Conservation (phyloP, 1,284 basidiomycete genomes). For the Bjerkandera adusta region DNA sequence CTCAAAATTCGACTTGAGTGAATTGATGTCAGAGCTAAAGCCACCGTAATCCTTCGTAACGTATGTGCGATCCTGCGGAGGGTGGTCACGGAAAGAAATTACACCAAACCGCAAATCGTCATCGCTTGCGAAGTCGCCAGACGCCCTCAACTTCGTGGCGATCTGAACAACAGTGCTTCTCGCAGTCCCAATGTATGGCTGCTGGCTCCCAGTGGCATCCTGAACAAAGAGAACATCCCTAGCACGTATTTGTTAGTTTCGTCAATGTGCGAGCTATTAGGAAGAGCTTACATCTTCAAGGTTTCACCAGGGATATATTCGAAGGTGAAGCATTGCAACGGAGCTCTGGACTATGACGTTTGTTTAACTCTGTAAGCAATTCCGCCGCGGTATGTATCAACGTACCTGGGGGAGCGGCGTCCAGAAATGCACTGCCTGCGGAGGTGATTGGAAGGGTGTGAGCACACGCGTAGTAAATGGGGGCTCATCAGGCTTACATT, state of each 20-base stretch:
- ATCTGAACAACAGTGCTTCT: constrained; percentile 30
- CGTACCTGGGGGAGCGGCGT: too few species aligned
- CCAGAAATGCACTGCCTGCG: too few species aligned
- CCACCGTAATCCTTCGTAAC: constrained; percentile 46
- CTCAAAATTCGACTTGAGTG: constrained; percentile 43
- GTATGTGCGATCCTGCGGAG: constrained; percentile 45
- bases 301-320: too few species aligned
- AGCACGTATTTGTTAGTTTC: background rate
- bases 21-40: constrained; percentile 45
- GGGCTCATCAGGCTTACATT: too few species aligned
- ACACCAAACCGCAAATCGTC: constrained; percentile 40
- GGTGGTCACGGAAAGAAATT: constrained; percentile 45
- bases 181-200: constrained; percentile 20
- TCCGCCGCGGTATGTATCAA: too few species aligned
- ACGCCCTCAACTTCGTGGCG: background rate
- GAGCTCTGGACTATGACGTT: too few species aligned
- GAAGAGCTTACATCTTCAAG: too few species aligned
- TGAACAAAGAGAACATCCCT: constrained; percentile 16
- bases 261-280: background rate
- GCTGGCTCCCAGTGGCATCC: constrained; percentile 20
- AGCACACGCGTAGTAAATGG: too few species aligned
- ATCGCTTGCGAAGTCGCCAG: background rate
- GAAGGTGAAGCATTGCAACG: too few species aligned
- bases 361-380: too few species aligned
- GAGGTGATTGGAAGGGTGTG: too few species aligned